phyloP scores from a whole-genome alignment of 352 stramenopile genomes.

The Lagenidium giganteum region DNA sequence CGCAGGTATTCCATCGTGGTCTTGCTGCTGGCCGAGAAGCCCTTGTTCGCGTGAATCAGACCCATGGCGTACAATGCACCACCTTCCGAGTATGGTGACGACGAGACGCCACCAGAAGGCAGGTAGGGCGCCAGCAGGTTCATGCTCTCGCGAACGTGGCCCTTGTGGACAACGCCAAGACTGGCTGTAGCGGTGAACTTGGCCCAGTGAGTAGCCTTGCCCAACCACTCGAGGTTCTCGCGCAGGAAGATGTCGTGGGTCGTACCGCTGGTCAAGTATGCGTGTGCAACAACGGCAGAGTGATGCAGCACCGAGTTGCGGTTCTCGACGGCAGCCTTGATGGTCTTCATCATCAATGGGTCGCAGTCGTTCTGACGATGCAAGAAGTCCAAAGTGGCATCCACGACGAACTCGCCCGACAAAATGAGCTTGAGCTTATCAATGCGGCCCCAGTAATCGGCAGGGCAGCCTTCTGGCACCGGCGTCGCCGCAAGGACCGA shows the following conservation, averaged over 20 bases:
- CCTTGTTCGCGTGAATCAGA: slow-evolving; percentile 97
- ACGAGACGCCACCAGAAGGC: slow-evolving; percentile 69
- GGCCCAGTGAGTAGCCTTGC: slow-evolving; percentile 97
- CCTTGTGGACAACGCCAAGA: slow-evolving; percentile 96
- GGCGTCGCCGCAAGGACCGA: no score
- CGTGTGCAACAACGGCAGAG: slow-evolving; percentile 92
- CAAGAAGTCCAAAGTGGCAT: slow-evolving; percentile 91
- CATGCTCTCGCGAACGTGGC: slow-evolving; percentile 96
- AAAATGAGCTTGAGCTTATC: slow-evolving; percentile 80
- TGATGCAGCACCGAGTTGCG: slow-evolving; percentile 96
- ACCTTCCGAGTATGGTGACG: slow-evolving; percentile 94
- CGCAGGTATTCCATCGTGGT: slow-evolving; percentile 71
- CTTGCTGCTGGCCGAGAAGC: slow-evolving; percentile 67
- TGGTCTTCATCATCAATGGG: slow-evolving; percentile 88
- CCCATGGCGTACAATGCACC: slow-evolving; percentile 96
- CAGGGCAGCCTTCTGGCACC: slow-evolving; percentile 26
- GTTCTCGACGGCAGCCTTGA: slow-evolving; percentile 90
- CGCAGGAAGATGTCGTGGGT: slow-evolving; percentile 96
- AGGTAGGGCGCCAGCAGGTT: slow-evolving; percentile 95
- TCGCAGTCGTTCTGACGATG: slow-evolving; percentile 87
- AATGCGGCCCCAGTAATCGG: slow-evolving; percentile 73
- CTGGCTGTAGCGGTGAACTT: slow-evolving; percentile 98
- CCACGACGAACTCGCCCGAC: slow-evolving; percentile 81
- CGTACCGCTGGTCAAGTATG: slow-evolving; percentile 95
- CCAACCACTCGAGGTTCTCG: slow-evolving; percentile 98